Evolutionary conservation across 1,139 yeast genomes (phyloP), one percentile per base, ranked within the genome.

Genomic region (Debaryomycetaceae sp.): DNA sequence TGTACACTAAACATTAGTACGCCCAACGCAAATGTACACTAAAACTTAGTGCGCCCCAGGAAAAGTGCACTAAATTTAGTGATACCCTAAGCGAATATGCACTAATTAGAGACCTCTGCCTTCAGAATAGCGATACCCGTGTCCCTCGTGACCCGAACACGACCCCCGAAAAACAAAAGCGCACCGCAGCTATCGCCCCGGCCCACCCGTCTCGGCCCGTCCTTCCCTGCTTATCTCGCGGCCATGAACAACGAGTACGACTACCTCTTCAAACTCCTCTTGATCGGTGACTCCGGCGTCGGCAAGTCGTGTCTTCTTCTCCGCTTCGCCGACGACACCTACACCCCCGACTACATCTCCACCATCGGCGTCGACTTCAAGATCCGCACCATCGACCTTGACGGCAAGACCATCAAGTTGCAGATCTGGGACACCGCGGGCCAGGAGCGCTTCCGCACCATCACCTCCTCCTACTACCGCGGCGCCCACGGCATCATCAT

Each of bases 351-450:
- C 49, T 90, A 90, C 62, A 87, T 90, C 47, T 85, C 96, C 32
- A 90, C 98, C 31, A 90, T 90, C 53, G 98, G 98, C 33, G 98
- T 90, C 31, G 98, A 90, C 54, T 90, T 90, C 67, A 90, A 90
- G 62, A 90, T 90, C 60, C 83, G 96, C 66, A 90, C 97, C 30
- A 85, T 90, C 37, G 96, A 87, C 49, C 68, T 90, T 39, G 97
- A 90, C 44, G 98, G 97, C 40, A 90, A 90, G 66, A 86, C 95
- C 33, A 92, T 90, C 54, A 90, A 90, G 64, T 70, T 92, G 48
- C 98, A 90, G 62, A 87, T 90, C 52, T 90, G 98, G 98, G 98
- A 90, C 54, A 90, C 98, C 31, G 98, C 98, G 6, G 98, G 98
- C 25, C 98, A 90, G 63, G 98, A 90, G 58, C 71, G 98, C 46